Conservation (phyloP, 306 rosid species). For the Lathyrus aphaca region DNA sequence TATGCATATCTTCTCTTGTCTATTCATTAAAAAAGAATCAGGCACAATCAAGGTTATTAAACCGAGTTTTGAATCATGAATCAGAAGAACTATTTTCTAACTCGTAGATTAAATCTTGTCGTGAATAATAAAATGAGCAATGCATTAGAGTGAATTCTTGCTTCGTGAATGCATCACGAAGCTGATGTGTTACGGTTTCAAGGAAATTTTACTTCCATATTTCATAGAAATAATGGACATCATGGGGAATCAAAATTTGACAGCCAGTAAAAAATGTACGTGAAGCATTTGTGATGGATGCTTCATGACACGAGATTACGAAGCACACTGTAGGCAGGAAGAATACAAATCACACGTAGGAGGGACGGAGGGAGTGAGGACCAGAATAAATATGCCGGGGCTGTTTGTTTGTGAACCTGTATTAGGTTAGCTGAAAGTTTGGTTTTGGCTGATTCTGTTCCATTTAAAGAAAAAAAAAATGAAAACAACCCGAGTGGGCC, state of each 20-base stretch:
- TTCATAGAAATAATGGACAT: no score
- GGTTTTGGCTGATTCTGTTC: neutral
- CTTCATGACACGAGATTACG: no score
- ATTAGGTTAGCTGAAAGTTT: neutral
- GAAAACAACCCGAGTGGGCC: neutral
- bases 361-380: neutral
- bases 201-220: no score
- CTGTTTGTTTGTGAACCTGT: neutral
- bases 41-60: neutral
- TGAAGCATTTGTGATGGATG: no score
- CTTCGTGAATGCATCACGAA: no score
- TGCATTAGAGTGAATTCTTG: no score
- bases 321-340: neutral
- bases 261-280: no score
- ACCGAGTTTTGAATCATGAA: neutral
- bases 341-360: neutral
- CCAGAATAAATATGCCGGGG: neutral
- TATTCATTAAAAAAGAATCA: slow-evolving; percentile 1
- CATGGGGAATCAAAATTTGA: no score
- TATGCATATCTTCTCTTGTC: slow-evolving; percentile 19
- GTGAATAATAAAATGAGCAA: neutral
- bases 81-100: neutral
- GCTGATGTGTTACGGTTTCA: no score
- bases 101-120: neutral
- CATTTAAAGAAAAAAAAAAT: neutral